phyloP scores from a whole-genome alignment of 305 asterid genomes.

The Rubia occidens region DNA sequence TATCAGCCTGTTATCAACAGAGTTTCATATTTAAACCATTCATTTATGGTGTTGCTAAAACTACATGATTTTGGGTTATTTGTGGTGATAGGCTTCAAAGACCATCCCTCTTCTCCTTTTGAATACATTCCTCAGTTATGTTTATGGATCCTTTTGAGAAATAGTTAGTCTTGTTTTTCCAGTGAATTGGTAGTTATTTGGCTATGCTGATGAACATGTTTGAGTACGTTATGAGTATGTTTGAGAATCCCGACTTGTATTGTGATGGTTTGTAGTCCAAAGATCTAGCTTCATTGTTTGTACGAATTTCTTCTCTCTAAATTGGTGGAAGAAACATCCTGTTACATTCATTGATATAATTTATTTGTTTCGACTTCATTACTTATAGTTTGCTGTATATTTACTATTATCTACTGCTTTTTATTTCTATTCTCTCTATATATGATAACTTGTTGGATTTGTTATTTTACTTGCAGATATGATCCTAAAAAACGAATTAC shows the following conservation, averaged over 20 bases:
- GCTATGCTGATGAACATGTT: not conserved
- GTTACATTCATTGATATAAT: not conserved
- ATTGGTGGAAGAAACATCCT: not conserved
- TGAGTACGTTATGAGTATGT: not conserved
- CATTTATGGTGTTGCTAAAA: not conserved
- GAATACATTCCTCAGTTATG: not conserved
- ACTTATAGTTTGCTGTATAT: not conserved
- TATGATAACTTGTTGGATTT: not conserved
- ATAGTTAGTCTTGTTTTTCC: not conserved
- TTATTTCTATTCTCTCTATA: not conserved
- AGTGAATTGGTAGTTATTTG: not conserved
- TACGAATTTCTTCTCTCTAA: not conserved
- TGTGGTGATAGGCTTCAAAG: not conserved
- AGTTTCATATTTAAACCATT: not conserved
- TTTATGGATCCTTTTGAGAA: constrained; percentile 5
- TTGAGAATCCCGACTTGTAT: not conserved
- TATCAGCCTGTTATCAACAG: not conserved
- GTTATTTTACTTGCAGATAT: constrained; percentile 52
- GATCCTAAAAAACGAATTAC: constrained; percentile 89
- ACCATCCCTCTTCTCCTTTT: not conserved
- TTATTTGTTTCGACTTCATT: not conserved
- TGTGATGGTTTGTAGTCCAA: not conserved
- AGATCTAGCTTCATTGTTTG: not conserved
- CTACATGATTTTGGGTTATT: not conserved
- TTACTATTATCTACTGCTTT: not conserved